phyloP scores from a whole-genome alignment of 225 moss, liverwort and hornwort species.

The Polytrichum formosum region DNA sequence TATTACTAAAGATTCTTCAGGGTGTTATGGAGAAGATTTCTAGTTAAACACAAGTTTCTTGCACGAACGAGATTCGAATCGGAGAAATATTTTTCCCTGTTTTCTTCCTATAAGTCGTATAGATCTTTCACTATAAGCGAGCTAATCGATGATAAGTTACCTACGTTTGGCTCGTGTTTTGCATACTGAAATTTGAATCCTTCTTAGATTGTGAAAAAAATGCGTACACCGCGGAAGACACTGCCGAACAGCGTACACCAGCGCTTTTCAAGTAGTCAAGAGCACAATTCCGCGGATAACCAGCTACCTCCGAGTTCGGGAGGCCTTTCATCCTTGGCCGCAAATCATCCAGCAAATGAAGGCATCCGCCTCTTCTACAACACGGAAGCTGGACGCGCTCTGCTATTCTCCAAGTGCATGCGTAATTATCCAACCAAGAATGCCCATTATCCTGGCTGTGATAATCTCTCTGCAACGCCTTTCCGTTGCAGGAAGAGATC shows the following conservation, averaged over 20 bases:
- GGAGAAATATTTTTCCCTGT: neutral
- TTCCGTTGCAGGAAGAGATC: neutral
- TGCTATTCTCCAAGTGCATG: neutral
- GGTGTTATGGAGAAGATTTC: too few species aligned
- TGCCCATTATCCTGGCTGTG: conserved; percentile 3
- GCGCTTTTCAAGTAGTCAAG: conserved; percentile 9
- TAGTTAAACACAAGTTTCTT: too few species aligned
- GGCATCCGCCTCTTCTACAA: neutral
- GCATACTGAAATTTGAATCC: neutral
- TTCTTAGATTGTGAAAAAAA: conserved; percentile 61
- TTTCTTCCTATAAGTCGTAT: neutral
- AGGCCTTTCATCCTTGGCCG: neutral
- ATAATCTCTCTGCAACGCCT: conserved; percentile 6
- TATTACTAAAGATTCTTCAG: too few species aligned
- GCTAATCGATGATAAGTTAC: neutral
- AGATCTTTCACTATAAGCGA: neutral
- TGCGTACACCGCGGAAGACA: conserved; percentile 39
- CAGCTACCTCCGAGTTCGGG: neutral
- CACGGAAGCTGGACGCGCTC: neutral
- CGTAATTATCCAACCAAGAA: conserved; percentile 20
- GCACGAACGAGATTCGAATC: neutral
- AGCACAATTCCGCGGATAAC: neutral
- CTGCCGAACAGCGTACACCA: conserved; percentile 9
- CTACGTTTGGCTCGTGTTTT: neutral
- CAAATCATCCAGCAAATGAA: neutral